Conservation (phyloP, 345 rosid genomes). For the Eucalyptus guilfoylei region DNA sequence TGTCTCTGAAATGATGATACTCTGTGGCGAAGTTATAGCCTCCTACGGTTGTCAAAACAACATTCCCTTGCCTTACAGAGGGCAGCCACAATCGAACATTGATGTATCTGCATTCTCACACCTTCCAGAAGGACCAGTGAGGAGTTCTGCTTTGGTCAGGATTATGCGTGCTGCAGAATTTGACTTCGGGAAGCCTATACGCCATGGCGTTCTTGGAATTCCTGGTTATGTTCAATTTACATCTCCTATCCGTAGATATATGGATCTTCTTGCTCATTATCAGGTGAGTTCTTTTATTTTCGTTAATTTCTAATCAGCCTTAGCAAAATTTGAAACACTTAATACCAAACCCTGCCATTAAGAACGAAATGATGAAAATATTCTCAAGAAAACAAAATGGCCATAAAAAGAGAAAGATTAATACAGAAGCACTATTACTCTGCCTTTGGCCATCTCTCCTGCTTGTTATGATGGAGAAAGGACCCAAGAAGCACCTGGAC, state of each 20-base stretch:
- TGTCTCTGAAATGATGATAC: conserved; percentile 96
- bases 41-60: conserved; percentile 64
- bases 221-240: conserved; percentile 98
- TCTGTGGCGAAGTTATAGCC: conserved; percentile 91
- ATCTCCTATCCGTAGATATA: conserved; percentile 92
- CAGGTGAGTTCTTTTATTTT: conserved; percentile 34
- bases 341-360: background rate
- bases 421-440: background rate
- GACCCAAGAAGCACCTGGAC: background rate
- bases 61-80: conserved; percentile 87
- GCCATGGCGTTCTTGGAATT: conserved; percentile 82
- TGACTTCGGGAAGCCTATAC: conserved; percentile 75
- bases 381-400: background rate
- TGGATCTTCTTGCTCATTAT: conserved; percentile 97
- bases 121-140: conserved; percentile 95
- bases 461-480: background rate
- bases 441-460: background rate
- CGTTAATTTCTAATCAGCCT: background rate
- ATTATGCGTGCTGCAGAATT: conserved; percentile 87
- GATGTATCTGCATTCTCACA: conserved; percentile 70
- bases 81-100: conserved; percentile 90
- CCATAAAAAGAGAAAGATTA: background rate
- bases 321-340: background rate
- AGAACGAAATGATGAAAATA: background rate
- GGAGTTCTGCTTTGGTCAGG: conserved; percentile 64